Evolutionary conservation across 306 rosid species (phyloP), one percentile per base, ranked within the genome.

Genomic region (Comarum palustre): DNA sequence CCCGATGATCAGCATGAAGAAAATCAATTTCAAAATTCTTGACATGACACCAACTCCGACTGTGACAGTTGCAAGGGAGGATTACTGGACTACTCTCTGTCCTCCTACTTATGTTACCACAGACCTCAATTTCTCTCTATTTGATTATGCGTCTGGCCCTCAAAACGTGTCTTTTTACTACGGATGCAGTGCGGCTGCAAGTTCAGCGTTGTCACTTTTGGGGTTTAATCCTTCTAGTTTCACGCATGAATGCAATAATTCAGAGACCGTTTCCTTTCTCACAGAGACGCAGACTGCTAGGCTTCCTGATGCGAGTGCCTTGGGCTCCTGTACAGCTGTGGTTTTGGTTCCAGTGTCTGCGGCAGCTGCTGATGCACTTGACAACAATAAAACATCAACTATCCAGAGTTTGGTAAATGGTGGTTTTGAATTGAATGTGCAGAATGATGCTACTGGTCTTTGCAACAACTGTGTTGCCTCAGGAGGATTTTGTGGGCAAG

Each of bases 351-450:
- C 66, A 1, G 39, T 71, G 2, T 55, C 6, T 8, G 3, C 0
- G 0, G 0, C 5, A 4, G 52, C 75, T 8, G 22, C 52, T 15
- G 5, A 0, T 0, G 27, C 25, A 1, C 14, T 71, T 1, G 51
- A 8, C 3, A 0, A 0, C 10, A 0, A 2, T 10, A 3, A 10
- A 20, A 24, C 6, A 0, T 3, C 0, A 6, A 20, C 0, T 24
- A 10, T 71, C 14, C 0, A 0, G 8, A 3, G 6, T 2, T 51
- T 6, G 0, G 1, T 71, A 0, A 3, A 71, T 0, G 75, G 39
- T 31, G 75, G 75, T 15, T 71, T 71, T 25, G 22, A 16, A 0
- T 17, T 71, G 52, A 0, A 38, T 5, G 2, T 71, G 19, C 0
- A 0, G 19, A 9, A 38, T 25, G 4, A 0, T 39, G 29, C 8